Percentiles rank a stretch among this genome's conserved stretches.
These are phyloP conservation scores for Botrytis aclada DNA, from an alignment of 2,329 filamentous ascomycete species.

Conservation along the genomic window DNA sequence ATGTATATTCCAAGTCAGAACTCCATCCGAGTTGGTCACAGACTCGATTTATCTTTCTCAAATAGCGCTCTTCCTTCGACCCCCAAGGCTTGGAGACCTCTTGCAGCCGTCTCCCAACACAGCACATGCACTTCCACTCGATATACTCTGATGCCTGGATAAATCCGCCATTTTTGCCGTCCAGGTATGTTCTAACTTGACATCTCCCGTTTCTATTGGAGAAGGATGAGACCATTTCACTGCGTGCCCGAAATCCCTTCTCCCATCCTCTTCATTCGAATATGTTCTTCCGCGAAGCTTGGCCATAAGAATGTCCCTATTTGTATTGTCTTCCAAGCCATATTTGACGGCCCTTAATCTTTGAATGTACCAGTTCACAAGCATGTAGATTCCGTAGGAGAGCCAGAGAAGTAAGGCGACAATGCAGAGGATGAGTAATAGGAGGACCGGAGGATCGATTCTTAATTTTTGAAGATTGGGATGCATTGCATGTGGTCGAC, in stretches of 20 bases:
- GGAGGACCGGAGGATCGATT: background rate
- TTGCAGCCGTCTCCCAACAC: background rate
- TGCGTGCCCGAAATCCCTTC: background rate
- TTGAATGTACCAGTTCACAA: background rate
- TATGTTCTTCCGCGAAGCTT: background rate
- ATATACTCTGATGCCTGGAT: conserved; percentile 2
- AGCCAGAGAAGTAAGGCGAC: conserved; percentile 3
- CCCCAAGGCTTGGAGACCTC: background rate
- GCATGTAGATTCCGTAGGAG: background rate
- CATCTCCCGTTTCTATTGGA: background rate
- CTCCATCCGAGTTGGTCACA: background rate
- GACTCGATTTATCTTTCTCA: background rate
- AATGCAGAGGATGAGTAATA: background rate
- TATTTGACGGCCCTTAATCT: background rate
- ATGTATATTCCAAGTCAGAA: background rate
- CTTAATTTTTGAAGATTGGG: conserved; percentile 9
- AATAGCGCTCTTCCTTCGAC: background rate
- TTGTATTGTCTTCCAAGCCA: background rate
- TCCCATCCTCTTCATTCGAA: background rate
- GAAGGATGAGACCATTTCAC: background rate
- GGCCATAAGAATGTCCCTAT: background rate
- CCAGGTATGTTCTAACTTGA: background rate
- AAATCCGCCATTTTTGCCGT: background rate
- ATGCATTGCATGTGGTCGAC: conserved; percentile 7
- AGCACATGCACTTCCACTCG: background rate